Evolutionary conservation across 1,284 basidiomycete genomes (phyloP), one percentile per base, ranked within the genome.

Genomic region (Phellinidium pouzarii): DNA sequence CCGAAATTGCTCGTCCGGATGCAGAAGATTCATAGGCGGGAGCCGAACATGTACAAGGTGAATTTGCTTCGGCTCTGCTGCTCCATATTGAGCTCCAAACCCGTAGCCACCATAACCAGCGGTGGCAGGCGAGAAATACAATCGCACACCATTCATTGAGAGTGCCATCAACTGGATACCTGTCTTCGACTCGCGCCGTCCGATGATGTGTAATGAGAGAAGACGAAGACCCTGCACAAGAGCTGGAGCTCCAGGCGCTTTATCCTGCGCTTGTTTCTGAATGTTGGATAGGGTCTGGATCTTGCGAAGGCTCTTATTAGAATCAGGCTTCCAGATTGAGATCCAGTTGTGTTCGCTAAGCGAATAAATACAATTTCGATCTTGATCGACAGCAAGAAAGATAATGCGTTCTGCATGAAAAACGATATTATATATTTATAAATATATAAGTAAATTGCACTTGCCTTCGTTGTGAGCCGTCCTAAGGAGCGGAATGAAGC

Each of bases 161-260:
- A 94, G 71, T 0, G 87, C 92, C 48, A 95, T 73, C 9, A 96
- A 74, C 55, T 91, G 87, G 11, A 84, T 70, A 23, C 81, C 80
- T 25, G 74, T 71, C 17, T 78, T 82, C 27, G 86, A 82, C 64
- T 86, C 84, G 8, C 71, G 67, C 11, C 75, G 73, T 42, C 79
- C 73, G 40, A 91, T 68, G 25, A 82, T 75, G 61, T 89, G 85
- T 41, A 91, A 65, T 11, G 77, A 71, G 34, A 80, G 70, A 49
- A 91, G 76, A 51, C 77, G 73, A 62, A 90, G 88, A 52, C 72
- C 76, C 59, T 83, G 79, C n/a, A 78, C 78, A 44, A 89, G 68
- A 29, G 80, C 78, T 38, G 86, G 82, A 25, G 83, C 80, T 7
- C 82, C 84, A 20, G 86, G 84, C 1, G 80, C 83, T 63, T 85